phyloP scores from a whole-genome alignment of 1,139 yeast genomes.

The Saccharomyces pastorianus region DNA sequence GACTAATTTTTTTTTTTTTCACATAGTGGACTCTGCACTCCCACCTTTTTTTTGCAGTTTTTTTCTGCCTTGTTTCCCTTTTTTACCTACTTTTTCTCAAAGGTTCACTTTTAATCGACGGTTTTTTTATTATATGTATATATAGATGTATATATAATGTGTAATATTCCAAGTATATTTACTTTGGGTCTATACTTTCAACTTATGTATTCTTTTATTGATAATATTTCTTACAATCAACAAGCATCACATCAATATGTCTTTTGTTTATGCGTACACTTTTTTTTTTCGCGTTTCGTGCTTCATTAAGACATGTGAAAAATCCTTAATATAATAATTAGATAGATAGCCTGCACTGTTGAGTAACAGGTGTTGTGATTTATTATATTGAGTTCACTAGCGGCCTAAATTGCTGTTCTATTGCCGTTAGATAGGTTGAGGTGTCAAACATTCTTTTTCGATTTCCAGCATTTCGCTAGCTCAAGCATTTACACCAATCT shows the following conservation, averaged over 20 bases:
- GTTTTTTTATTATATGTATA: background rate
- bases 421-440: background rate
- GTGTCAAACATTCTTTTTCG: background rate
- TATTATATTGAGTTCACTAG: background rate
- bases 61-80: background rate
- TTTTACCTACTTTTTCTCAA: slow-evolving; percentile 24
- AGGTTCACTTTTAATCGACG: background rate
- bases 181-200: background rate
- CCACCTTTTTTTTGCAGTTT: slow-evolving; percentile 33
- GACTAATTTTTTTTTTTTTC: slow-evolving; percentile 17
- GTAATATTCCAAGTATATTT: background rate
- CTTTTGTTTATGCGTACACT: background rate
- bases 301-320: background rate
- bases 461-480: background rate
- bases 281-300: background rate
- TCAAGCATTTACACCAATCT: background rate
- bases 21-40: background rate
- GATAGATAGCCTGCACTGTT: background rate
- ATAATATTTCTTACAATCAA: background rate
- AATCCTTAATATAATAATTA: background rate
- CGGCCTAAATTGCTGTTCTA: background rate
- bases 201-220: background rate
- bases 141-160: background rate
- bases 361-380: background rate
- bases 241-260: background rate